Base-by-base conservation (phyloP, 345 rosid genomes). In the Cardamine occulta region DNA sequence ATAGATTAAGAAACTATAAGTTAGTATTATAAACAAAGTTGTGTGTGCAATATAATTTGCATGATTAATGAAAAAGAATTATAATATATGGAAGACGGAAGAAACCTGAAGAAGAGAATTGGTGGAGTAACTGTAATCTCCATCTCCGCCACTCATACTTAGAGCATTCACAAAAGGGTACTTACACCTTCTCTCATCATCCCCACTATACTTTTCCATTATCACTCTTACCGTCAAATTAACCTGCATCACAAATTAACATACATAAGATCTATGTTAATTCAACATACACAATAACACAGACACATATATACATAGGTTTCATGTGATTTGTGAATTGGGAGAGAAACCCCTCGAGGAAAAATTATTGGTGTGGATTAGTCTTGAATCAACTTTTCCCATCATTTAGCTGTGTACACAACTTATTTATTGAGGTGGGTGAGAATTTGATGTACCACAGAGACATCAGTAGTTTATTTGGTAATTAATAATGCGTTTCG, bases 81-180 rank as follows among this genome's bases (percentile, higher is more conserved):
- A 21, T 21, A 21, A 21, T 13, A 24, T 13, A 9, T 8, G n/a
- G 21, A 37, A 39, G 21, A 53, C 10, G 40, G 39, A 14, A 11
- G 7, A 14, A 26, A 72, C 76, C 68, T 59, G 60, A 34, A 61
- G 60, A 60, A 72, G 49, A 60, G 76, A 59, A 62, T 72, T 72
- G 61, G 49, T 21, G 28, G 76, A 52, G 58, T 32, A 72, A 51
- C 69, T 72, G 5, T 34, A 14, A 11, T 59, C 75, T 59, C 59
- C 68, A 60, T 48, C 35, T 34, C 76, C 68, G n/a, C 61, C 52
- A n/a, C 7, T 35, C 69, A 72, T 72, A 12, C 52, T 15, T 13
- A 62, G 52, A 37, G 55, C 55, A 42, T 7, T 57, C 64, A 29
- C 32, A 18, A 29, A 55, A 70, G 19, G 14, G 5, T 57, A 55